Percentiles rank a stretch among this genome's conserved stretches.
Conservation (phyloP, 169 alveolate species). For the Babesia ovis region DNA sequence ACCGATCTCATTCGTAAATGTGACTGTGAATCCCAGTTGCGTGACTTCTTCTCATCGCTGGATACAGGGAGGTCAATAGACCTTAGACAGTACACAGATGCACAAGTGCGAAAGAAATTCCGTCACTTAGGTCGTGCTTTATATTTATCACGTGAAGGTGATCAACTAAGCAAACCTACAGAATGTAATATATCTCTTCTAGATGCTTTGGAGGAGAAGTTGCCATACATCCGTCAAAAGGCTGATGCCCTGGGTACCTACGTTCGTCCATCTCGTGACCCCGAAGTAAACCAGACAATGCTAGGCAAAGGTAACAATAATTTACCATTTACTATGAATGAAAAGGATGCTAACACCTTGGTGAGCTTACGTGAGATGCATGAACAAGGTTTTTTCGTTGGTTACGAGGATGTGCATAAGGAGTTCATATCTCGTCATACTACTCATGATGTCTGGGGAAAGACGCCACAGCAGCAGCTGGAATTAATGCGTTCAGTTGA, state of each 20-base stretch:
- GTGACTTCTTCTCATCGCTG: conserved; percentile 17
- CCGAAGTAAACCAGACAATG: conserved; percentile 5
- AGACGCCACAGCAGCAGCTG: conserved; percentile 73
- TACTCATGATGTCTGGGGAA: conserved; percentile 79
- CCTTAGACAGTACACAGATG: conserved; percentile 42
- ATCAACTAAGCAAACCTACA: conserved; percentile 67
- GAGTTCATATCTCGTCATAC: conserved; percentile 72
- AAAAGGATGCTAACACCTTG: conserved; percentile 9
- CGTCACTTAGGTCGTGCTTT: conserved; percentile 77
- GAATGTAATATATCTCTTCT: conserved; percentile 70
- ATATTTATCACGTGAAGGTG: conserved; percentile 62
- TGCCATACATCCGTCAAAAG: conserved; percentile 69
- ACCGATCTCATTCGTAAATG: conserved; percentile 57
- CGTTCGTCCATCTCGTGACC: conserved; percentile 22
- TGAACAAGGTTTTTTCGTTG: conserved; percentile 78
- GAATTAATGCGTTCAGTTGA: conserved; percentile 15
- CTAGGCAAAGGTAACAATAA: background rate
- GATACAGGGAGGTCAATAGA: conserved; percentile 47
- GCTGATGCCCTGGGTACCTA: conserved; percentile 66
- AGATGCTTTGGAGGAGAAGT: conserved; percentile 64
- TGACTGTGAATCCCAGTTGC: conserved; percentile 37
- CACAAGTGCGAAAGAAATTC: conserved; percentile 73
- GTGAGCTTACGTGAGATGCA: conserved; percentile 79
- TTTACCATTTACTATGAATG: conserved; percentile 1
- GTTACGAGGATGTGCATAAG: conserved; percentile 70